phyloP scores from a whole-genome alignment of 306 rosid species.

The Pyrus bretschneideri region DNA sequence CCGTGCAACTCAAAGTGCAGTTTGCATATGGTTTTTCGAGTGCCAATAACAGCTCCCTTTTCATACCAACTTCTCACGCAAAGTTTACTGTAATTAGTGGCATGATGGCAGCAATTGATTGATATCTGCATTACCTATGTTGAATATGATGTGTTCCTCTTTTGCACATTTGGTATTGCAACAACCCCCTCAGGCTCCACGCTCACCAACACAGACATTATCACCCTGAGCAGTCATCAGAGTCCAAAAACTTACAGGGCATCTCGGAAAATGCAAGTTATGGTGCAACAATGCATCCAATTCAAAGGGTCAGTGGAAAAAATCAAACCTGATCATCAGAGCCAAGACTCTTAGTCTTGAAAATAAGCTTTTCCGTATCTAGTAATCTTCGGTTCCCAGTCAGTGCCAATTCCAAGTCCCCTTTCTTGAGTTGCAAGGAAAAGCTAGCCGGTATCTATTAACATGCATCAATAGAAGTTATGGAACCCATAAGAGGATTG shows the following conservation, averaged over 20 bases:
- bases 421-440: constrained; percentile 53
- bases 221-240: constrained; percentile 38
- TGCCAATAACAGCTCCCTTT: no score
- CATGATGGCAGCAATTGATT: background rate
- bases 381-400: constrained; percentile 61
- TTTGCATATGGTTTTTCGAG: no score
- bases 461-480: constrained; percentile 9
- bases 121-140: constrained; percentile 52
- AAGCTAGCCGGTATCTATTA: constrained; percentile 76
- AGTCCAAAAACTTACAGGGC: background rate
- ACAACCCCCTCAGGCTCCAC: constrained; percentile 88
- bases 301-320: background rate
- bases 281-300: background rate
- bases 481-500: constrained; percentile 23
- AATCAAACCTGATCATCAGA: constrained; percentile 34
- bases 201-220: constrained; percentile 34
- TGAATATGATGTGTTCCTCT: constrained; percentile 57
- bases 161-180: constrained; percentile 49
- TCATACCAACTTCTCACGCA: background rate
- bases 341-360: constrained; percentile 32
- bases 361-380: constrained; percentile 80
- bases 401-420: constrained; percentile 23
- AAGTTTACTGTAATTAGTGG: no score
- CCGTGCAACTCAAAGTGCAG: no score
- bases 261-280: background rate